Evolutionary conservation across 2,329 filamentous ascomycete species (phyloP), one percentile per base, ranked within the genome.

Genomic region (Sporothrix euskadiensis): DNA sequence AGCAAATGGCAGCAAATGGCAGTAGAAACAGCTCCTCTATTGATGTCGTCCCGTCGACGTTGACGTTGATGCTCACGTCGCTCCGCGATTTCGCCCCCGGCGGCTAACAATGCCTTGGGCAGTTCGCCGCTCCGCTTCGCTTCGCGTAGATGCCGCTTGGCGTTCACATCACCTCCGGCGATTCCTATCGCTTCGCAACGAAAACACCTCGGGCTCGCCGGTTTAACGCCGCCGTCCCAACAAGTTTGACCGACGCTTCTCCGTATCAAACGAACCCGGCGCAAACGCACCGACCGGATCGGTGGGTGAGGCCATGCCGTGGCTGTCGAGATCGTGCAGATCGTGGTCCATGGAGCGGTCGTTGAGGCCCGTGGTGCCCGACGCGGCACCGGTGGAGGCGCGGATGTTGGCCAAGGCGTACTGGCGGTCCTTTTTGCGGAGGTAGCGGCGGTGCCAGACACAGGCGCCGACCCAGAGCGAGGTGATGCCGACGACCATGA

Each of bases 401-500:
- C 76, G 76, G 7, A 73, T 75, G 76, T 85, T 85, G 78, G 82
- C 83, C 12, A 86, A 82, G 44, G 84, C 83, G 76, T 85, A 84
- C 78, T 87, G 84, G 56, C 85, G 85, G 78, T 92, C 90, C 81
- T 86, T 89, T 82, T 89, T 92, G 76, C 89, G 89, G 76, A 93
- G 85, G 81, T 94, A 91, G 76, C 91, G 90, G 73, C 90, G 89
- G 76, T 93, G 91, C 83, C 93, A 89, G 80, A 91, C 88, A 78
- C 90, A 88, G 54, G 90, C 91, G 22, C 88, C 85, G 54, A 91
- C 82, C 85, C 91, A 92, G 78, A 93, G 87, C 73, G 85, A 84
- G 16, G 86, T 83, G 75, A 97, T 92, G 71, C 85, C 90, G 74
- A 95, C 84, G 59, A 91, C 86, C 39, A 97, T 85, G 75, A 95